Evolutionary conservation across 768 basidiomycete genomes (phyloP).

Genomic region (Floccularia luteovirens): DNA sequence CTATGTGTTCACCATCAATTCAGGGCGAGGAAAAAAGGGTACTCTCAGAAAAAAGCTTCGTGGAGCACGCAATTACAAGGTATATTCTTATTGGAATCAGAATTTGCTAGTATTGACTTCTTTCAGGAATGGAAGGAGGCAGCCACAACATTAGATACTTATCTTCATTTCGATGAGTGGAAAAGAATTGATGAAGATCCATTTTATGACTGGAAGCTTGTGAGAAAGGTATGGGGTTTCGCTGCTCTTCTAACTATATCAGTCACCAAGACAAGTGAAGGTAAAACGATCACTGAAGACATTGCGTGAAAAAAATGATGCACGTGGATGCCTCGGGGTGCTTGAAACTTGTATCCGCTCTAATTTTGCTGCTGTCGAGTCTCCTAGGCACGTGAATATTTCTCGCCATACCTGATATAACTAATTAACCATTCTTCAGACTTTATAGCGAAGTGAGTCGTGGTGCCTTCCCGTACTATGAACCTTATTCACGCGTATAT

Average conservation of each 20-base stretch:
- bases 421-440: slow-evolving; percentile 26
- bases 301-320: slow-evolving; percentile 72
- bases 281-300: slow-evolving; percentile 68
- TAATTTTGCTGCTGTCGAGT: slow-evolving; percentile 93
- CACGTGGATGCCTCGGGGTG: slow-evolving; percentile 80
- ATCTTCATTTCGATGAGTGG: slow-evolving; percentile 86
- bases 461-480: slow-evolving; percentile 4
- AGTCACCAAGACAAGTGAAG: slow-evolving; percentile 17
- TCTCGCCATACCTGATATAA: neutral
- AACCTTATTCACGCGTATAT: slow-evolving; percentile 8
- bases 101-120: neutral
- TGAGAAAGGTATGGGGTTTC: slow-evolving; percentile 48
- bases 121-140: slow-evolving; percentile 80
- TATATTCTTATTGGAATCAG: slow-evolving; percentile 12
- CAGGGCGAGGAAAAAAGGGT: slow-evolving; percentile 86
- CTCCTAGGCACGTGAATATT: slow-evolving; percentile 43
- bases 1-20: slow-evolving; percentile 2
- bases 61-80: slow-evolving; percentile 67
- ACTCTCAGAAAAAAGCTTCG: slow-evolving; percentile 68
- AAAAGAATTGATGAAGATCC: slow-evolving; percentile 81
- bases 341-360: slow-evolving; percentile 85
- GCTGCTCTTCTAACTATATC: neutral
- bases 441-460: slow-evolving; percentile 86
- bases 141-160: slow-evolving; percentile 71
- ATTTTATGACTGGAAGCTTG: slow-evolving; percentile 88